Evolutionary conservation across 2,329 filamentous ascomycete genomes (phyloP).

Genomic region (Xylaria sp.): DNA sequence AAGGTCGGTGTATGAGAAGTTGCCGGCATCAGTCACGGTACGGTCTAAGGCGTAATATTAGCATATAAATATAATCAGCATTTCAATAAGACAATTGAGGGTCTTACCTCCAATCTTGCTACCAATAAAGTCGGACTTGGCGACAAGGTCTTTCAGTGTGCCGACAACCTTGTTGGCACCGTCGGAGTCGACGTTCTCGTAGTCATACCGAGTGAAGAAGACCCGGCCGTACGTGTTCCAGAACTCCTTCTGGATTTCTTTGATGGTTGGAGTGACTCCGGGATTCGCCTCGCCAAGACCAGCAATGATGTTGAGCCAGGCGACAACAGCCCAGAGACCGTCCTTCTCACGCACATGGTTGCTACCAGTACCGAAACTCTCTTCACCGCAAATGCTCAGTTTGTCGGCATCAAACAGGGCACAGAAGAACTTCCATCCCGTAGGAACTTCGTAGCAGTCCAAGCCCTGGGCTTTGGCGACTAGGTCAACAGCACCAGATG

Average conservation of each 20-base stretch:
- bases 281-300: constrained; percentile 86
- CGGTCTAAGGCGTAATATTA: constrained; percentile 59
- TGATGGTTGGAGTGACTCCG: constrained; percentile 86
- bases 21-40: constrained; percentile 88
- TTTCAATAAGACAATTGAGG: not conserved
- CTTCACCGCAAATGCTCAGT: constrained; percentile 98
- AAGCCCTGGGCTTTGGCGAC: constrained; percentile 95
- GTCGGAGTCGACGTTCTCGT: constrained; percentile 92
- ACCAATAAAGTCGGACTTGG: constrained; percentile 78
- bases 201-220: constrained; percentile 99
- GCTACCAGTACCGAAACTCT: constrained; percentile 96
- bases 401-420: constrained; percentile 93
- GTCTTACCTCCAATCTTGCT: constrained; percentile 75
- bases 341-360: constrained; percentile 99
- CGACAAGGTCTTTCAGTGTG: constrained; percentile 81
- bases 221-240: constrained; percentile 96
- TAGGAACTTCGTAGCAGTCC: constrained; percentile 94
- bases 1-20: constrained; percentile 99
- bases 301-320: constrained; percentile 98
- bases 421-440: constrained; percentile 99
- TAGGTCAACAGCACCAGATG: constrained; percentile 92
- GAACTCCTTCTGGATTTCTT: constrained; percentile 96
- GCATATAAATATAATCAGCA: not conserved
- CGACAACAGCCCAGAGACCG: constrained; percentile 95
- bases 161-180: constrained; percentile 91